Base-by-base conservation (phyloP, 1,284 basidiomycete genomes). In the Apiotrichum mycotoxinovorans region DNA sequence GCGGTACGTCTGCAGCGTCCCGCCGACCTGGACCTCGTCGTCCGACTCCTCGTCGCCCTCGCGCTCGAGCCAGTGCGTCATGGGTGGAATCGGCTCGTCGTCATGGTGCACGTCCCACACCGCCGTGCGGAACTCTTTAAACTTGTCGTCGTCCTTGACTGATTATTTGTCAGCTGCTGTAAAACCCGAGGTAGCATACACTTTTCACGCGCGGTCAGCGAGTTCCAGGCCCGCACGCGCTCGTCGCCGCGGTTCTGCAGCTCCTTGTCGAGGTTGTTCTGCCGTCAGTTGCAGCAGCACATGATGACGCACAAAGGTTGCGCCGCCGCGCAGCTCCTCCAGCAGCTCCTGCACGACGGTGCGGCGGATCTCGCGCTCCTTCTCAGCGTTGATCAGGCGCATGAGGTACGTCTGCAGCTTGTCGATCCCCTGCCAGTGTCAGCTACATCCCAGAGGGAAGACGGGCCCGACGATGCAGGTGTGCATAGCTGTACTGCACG, bases 21-120 rank as follows among this genome's bases (percentile, higher is more conserved):
- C 89, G 47, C 91, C 91, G 45, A 91, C 79, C 73, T 89, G 85
- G 23, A 93, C 75, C 11, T 90, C 87, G 38, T 91, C 87, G 48
- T 87, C 87, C 46, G 87, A 86, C 57, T 85, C 87, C 66, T 90
- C 88, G 15, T 84, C 88, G 35, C 83, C 80, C 80, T 89, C 87
- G 86, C 49, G 60, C 14, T 58, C 60, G 33, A 94, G 82, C 60
- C 89, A 83, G 34, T 86, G 82, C 0, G 83, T 85, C 40, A 92
- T 79, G 9, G 89, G 88, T 42, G 89, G 89, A 80, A 90, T 89
- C 7, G 84, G 81, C 52, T 72, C 61, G 43, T 63, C 63, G 9
- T 84, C 81, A 76, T 91, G 79, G 65, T 84, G 80, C 5, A 84
- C 83, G 69, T 89, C 86, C 79, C 84, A 89, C 35, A 92, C 81